Evolutionary conservation across 2,329 filamentous ascomycete species (phyloP).

Genomic region (Stachybotrys chartarum): DNA sequence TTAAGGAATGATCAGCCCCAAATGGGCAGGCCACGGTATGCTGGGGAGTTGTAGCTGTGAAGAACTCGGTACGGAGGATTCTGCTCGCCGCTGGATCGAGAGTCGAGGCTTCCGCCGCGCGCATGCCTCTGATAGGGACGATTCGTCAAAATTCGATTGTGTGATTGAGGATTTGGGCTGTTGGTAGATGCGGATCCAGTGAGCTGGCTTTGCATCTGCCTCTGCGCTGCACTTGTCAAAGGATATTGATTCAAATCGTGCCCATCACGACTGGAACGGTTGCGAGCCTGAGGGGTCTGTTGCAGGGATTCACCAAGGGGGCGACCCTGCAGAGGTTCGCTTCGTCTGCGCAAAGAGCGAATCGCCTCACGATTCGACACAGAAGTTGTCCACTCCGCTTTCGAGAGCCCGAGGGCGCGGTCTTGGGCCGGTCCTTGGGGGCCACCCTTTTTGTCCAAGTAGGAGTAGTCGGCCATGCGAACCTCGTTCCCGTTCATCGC

Average conservation of each 20-base stretch:
- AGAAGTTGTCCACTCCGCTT: too few relatives aligned
- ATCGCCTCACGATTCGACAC: too few relatives aligned
- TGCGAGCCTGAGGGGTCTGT: not conserved
- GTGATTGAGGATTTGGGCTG: slow-evolving; percentile 2
- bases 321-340: too few relatives aligned
- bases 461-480: not conserved
- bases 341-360: too few relatives aligned
- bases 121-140: not conserved
- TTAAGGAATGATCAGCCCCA: slow-evolving; percentile 33
- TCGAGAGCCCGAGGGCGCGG: too few relatives aligned
- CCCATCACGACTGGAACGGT: not conserved
- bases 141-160: not conserved
- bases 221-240: not conserved
- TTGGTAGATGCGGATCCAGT: not conserved
- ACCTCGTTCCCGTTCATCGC: not conserved
- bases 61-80: slow-evolving; percentile 42
- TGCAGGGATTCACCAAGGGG: too few relatives aligned
- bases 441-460: slow-evolving; percentile 2
- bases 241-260: not conserved
- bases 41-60: slow-evolving; percentile 53
- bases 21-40: slow-evolving; percentile 47
- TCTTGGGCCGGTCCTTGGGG: not conserved
- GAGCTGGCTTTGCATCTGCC: not conserved
- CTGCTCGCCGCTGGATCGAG: slow-evolving; percentile 4
- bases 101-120: not conserved